phyloP scores from a whole-genome alignment of 2,329 filamentous ascomycete species.

The Elsinoe fawcettii region DNA sequence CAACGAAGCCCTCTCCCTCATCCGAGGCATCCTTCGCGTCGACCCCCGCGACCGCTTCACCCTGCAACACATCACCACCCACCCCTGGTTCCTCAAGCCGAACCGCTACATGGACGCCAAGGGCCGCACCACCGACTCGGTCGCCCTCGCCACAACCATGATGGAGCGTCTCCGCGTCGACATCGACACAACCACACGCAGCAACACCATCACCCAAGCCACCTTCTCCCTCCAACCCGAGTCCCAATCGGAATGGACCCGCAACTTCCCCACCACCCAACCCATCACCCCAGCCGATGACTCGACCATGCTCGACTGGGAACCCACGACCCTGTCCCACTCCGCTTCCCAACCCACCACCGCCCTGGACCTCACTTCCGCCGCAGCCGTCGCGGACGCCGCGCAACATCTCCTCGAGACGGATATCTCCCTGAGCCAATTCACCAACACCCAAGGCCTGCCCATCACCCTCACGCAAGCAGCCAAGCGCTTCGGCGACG shows the following conservation, averaged over 20 bases:
- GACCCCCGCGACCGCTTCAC: conserved; percentile 68
- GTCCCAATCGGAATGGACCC: conserved; percentile 29
- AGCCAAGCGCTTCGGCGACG: conserved; percentile 80
- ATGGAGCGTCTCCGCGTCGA: conserved; percentile 85
- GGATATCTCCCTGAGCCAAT: conserved; percentile 78
- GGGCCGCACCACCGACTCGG: conserved; percentile 67
- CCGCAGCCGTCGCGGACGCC: conserved; percentile 30
- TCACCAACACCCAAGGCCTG: conserved; percentile 68
- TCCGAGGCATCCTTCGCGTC: conserved; percentile 88
- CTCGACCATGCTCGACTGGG: conserved; percentile 68
- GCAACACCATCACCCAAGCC: conserved; percentile 23
- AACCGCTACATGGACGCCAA: conserved; percentile 70
- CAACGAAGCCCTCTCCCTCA: conserved; percentile 63
- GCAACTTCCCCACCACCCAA: conserved; percentile 68
- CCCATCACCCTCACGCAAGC: conserved; percentile 82
- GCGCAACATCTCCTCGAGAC: conserved; percentile 63
- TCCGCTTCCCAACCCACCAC: conserved; percentile 44
- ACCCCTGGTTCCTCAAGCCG: conserved; percentile 86
- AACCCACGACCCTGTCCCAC: conserved; percentile 53
- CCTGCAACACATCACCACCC: conserved; percentile 77
- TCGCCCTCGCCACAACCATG: conserved; percentile 89
- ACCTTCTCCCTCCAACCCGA: neutral
- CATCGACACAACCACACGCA: conserved; percentile 52
- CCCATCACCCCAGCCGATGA: conserved; percentile 71
- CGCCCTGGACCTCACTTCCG: conserved; percentile 29